Conservation (phyloP, 2,329 filamentous ascomycete genomes). For the Trichoderma pleuroti region DNA sequence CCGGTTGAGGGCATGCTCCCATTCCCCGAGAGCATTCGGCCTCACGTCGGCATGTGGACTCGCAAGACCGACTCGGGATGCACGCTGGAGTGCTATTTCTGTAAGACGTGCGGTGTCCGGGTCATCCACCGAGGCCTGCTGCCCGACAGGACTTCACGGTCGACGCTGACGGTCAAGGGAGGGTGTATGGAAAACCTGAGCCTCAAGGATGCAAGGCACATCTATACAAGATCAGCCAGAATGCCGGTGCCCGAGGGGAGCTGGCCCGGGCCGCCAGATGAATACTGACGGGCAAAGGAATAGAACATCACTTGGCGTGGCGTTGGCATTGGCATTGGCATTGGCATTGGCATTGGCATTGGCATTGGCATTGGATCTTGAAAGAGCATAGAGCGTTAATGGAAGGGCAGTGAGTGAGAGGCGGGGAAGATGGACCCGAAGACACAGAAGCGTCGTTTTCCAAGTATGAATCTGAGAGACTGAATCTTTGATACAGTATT, state of each 20-base stretch:
- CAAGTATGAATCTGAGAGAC: background rate
- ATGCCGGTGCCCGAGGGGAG: slow-evolving; percentile 41
- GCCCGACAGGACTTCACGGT: slow-evolving; percentile 35
- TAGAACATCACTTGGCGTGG: background rate
- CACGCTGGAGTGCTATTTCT: slow-evolving; percentile 43
- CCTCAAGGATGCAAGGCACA: slow-evolving; percentile 41
- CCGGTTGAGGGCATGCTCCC: slow-evolving; percentile 41
- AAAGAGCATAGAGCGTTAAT: background rate
- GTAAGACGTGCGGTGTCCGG: slow-evolving; percentile 43
- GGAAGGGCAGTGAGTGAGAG: background rate
- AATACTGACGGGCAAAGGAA: background rate
- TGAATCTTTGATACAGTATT: background rate
- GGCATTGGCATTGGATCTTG: background rate
- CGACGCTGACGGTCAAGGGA: slow-evolving; percentile 45
- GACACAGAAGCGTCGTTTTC: background rate
- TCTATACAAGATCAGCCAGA: slow-evolving; percentile 44
- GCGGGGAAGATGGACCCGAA: background rate
- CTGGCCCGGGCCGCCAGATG: slow-evolving; percentile 23
- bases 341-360: no score
- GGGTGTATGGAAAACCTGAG: slow-evolving; percentile 42
- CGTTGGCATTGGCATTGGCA: background rate
- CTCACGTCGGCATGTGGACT: slow-evolving; percentile 36
- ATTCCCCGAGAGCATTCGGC: slow-evolving; percentile 31
- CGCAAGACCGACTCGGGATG: slow-evolving; percentile 40
- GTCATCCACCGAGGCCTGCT: slow-evolving; percentile 43